These are phyloP conservation scores for Zopfochytrium polystomum DNA, from an alignment of 371 early-diverging fungal genomes.

Conservation along the genomic window DNA sequence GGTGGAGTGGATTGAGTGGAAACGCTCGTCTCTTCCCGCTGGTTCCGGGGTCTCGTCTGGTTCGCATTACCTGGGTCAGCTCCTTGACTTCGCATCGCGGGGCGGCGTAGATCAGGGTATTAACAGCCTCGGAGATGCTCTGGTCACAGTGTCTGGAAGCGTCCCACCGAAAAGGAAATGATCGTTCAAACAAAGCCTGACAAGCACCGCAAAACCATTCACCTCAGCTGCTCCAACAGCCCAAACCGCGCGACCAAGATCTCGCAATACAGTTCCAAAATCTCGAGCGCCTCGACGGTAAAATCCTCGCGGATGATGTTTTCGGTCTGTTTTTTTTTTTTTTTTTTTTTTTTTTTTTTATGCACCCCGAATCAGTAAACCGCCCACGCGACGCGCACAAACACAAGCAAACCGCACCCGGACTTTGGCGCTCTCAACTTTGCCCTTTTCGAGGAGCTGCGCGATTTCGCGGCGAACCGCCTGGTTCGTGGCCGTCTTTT, in stretches of 20 bases:
- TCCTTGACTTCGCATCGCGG: conserved; percentile 84
- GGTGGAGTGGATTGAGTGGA: conserved; percentile 25
- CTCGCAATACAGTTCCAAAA: conserved; percentile 87
- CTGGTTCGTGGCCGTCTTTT: conserved; percentile 73
- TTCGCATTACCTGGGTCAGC: conserved; percentile 48
- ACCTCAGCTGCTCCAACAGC: conserved; percentile 77
- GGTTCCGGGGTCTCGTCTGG: conserved; percentile 36
- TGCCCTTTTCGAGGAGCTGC: conserved; percentile 70
- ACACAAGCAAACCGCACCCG: conserved; percentile 48
- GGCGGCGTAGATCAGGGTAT: conserved; percentile 86
- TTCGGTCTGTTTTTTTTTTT: too few relatives aligned
- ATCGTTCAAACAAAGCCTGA: too few relatives aligned
- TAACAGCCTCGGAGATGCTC: conserved; percentile 79
- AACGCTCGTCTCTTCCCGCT: conserved; percentile 1
- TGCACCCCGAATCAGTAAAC: too few relatives aligned
- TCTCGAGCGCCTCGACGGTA: conserved; percentile 85
- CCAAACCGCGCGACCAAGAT: conserved; percentile 83
- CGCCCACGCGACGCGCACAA: conserved; percentile 19
- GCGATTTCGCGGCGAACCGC: conserved; percentile 82
- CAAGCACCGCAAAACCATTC: too few relatives aligned
- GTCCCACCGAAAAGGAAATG: too few relatives aligned
- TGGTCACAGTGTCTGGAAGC: conserved; percentile 68
- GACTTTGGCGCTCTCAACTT: conserved; percentile 82
- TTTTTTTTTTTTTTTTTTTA: too few relatives aligned
- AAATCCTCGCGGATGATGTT: conserved; percentile 91